Conservation (phyloP, 1,284 basidiomycete species). For the Marasmius sp. region DNA sequence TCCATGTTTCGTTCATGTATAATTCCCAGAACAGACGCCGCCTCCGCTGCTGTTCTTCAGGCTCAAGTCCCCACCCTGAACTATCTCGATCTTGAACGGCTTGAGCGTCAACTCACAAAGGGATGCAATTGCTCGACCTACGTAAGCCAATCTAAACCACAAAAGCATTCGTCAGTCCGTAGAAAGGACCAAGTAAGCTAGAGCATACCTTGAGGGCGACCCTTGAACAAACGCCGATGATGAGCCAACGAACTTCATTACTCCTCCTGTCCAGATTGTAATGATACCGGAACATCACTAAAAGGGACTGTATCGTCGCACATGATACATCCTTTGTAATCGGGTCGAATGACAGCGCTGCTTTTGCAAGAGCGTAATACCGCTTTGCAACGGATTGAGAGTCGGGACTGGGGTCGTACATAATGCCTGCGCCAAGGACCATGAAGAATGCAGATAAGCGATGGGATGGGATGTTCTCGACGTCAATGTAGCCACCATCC, state of each 20-base stretch:
- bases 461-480: slow-evolving; percentile 44
- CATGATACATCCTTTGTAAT: slow-evolving; percentile 43
- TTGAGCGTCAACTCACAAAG: background rate
- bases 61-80: slow-evolving; percentile 46
- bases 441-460: slow-evolving; percentile 50
- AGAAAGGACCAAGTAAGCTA: background rate
- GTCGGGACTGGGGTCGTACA: slow-evolving; percentile 36
- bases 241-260: slow-evolving; percentile 47
- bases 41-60: slow-evolving; percentile 47
- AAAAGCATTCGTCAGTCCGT: background rate
- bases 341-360: slow-evolving; percentile 44
- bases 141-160: slow-evolving; percentile 47
- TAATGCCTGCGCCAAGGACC: slow-evolving; percentile 41
- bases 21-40: slow-evolving; percentile 58
- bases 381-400: slow-evolving; percentile 32
- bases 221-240: slow-evolving; percentile 43
- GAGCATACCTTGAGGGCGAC: slow-evolving; percentile 44
- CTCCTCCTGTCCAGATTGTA: slow-evolving; percentile 41
- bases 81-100: slow-evolving; percentile 48
- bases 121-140: slow-evolving; percentile 27
- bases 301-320: slow-evolving; percentile 49
- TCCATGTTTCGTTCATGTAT: slow-evolving; percentile 49
- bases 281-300: slow-evolving; percentile 44
- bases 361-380: slow-evolving; percentile 44
- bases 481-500: slow-evolving; percentile 23